These are phyloP conservation scores for Hypoxylon perforatum DNA, from an alignment of 495 filamentous ascomycete species.

Conservation along the genomic window DNA sequence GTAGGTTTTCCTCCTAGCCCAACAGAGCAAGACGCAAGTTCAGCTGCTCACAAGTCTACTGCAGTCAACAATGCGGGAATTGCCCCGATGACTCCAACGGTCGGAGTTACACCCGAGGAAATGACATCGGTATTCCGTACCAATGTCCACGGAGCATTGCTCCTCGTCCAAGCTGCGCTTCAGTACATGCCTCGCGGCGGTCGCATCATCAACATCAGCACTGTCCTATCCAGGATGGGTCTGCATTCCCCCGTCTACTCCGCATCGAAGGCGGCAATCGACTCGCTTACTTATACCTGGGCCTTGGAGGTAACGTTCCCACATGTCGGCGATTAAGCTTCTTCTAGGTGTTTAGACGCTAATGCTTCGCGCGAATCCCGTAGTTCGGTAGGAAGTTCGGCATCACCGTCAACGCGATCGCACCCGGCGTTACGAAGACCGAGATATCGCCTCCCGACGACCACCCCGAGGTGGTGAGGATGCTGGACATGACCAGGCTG, in stretches of 20 bases:
- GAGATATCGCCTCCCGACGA: slow-evolving; percentile 26
- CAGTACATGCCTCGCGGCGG: slow-evolving; percentile 50
- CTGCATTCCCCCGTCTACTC: slow-evolving; percentile 25
- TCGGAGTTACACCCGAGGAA: slow-evolving; percentile 28
- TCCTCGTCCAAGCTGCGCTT: slow-evolving; percentile 45
- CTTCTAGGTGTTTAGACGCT: slow-evolving; percentile 1
- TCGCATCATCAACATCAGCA: slow-evolving; percentile 52
- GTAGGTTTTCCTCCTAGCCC: slow-evolving; percentile 26
- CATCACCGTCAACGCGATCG: slow-evolving; percentile 41
- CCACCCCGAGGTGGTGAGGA: slow-evolving; percentile 9
- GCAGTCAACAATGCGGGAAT: slow-evolving; percentile 48
- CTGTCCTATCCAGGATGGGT: slow-evolving; percentile 17
- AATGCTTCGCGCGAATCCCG: slow-evolving; percentile 1
- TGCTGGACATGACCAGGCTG: slow-evolving; percentile 20
- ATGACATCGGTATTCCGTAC: slow-evolving; percentile 37
- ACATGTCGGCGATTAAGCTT: slow-evolving; percentile 2
- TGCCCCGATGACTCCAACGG: slow-evolving; percentile 19
- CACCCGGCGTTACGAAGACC: slow-evolving; percentile 32
- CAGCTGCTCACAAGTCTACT: slow-evolving; percentile 2
- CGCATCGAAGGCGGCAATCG: slow-evolving; percentile 38
- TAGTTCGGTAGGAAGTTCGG: slow-evolving; percentile 28
- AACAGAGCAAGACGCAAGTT: slow-evolving; percentile 5
- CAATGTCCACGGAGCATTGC: slow-evolving; percentile 46
- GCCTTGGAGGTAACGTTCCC: slow-evolving; percentile 31
- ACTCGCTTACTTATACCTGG: slow-evolving; percentile 36